Evolutionary conservation across 768 basidiomycete species (phyloP).

Genomic region (Hygrophorus pudorinus): DNA sequence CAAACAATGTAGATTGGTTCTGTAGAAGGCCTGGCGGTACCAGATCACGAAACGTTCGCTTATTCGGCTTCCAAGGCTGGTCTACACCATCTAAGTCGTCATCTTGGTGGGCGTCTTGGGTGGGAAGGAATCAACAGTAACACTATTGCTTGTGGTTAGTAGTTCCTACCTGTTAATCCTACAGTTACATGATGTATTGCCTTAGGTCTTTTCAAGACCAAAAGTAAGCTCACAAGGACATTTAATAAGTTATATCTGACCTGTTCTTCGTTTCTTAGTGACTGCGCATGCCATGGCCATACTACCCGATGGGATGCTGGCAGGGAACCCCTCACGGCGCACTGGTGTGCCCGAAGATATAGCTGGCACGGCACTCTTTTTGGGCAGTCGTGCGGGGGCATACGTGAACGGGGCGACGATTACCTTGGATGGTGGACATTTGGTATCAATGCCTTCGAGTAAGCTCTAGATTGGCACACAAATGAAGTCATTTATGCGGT

Average conservation of each 20-base stretch:
- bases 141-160: slow-evolving; percentile 45
- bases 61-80: slow-evolving; percentile 59
- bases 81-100: slow-evolving; percentile 47
- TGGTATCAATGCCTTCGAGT: slow-evolving; percentile 29
- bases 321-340: slow-evolving; percentile 36
- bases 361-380: slow-evolving; percentile 51
- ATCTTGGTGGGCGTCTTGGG: slow-evolving; percentile 48
- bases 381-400: slow-evolving; percentile 48
- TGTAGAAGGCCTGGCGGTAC: slow-evolving; percentile 45
- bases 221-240: slow-evolving; percentile 19
- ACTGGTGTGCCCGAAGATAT: slow-evolving; percentile 60
- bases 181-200: background rate
- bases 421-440: slow-evolving; percentile 48
- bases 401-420: slow-evolving; percentile 60
- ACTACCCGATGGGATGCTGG: slow-evolving; percentile 32
- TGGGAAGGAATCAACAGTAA: slow-evolving; percentile 50
- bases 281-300: slow-evolving; percentile 41
- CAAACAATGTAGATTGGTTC: slow-evolving; percentile 41
- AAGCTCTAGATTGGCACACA: slow-evolving; percentile 17
- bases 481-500: background rate
- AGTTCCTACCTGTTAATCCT: background rate
- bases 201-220: slow-evolving; percentile 27
- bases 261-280: slow-evolving; percentile 25
- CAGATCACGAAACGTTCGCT: slow-evolving; percentile 51
- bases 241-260: background rate